Evolutionary conservation across 371 early-diverging fungal genomes (phyloP).

Genomic region (Apophysomyces sp.): DNA sequence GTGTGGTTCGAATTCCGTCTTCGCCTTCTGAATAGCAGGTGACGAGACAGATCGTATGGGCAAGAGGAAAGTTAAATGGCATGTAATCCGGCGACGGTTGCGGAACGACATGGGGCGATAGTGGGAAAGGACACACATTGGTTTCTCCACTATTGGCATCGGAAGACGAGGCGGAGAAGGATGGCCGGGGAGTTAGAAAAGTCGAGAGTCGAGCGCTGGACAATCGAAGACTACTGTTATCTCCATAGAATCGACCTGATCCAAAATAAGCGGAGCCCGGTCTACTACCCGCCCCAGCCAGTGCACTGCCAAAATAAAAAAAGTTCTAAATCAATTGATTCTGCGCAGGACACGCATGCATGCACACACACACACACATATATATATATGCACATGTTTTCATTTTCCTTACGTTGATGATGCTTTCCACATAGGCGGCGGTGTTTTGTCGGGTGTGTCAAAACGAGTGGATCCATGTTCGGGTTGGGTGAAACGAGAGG

Average conservation of each 20-base stretch:
- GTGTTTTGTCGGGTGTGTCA: conserved; percentile 20
- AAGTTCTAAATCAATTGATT: neutral
- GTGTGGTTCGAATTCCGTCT: conserved; percentile 87
- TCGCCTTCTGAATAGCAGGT: conserved; percentile 94
- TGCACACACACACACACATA: neutral
- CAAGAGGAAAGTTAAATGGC: conserved; percentile 73
- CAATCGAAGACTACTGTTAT: neutral
- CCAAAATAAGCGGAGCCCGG: neutral
- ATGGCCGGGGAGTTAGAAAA: neutral
- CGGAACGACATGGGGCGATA: conserved; percentile 38
- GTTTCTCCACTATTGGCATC: neutral
- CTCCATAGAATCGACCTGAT: neutral
- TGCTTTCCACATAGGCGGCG: conserved; percentile 27
- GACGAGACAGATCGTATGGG: conserved; percentile 75
- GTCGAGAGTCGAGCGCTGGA: neutral
- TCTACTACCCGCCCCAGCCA: neutral
- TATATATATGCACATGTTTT: neutral
- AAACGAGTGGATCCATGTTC: conserved; percentile 38
- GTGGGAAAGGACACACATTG: conserved; percentile 32
- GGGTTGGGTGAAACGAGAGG: conserved; percentile 45
- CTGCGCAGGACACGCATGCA: neutral
- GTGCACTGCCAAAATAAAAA: neutral
- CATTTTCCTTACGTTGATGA: conserved; percentile 22
- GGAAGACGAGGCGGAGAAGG: neutral
- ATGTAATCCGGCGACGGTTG: conserved; percentile 55